Conservation (phyloP, 768 basidiomycete species). For the Hericium alpestre region DNA sequence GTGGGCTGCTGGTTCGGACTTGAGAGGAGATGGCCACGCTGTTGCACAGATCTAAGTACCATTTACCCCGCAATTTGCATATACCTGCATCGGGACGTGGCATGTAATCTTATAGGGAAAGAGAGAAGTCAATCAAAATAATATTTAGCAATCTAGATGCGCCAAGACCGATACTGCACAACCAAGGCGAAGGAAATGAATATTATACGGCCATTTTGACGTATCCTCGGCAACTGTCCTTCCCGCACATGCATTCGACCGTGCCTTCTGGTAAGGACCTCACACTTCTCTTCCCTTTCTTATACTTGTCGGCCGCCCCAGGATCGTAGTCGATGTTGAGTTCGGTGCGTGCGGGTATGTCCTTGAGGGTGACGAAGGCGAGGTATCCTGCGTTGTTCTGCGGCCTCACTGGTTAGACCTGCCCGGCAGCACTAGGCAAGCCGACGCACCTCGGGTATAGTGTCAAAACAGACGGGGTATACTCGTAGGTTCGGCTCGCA, state of each 20-base stretch:
- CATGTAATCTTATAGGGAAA: too few relatives aligned
- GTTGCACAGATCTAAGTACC: constrained; percentile 52
- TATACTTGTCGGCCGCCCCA: constrained; percentile 15
- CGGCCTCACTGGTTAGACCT: background rate
- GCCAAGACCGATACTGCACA: too few relatives aligned
- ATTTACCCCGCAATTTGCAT: background rate
- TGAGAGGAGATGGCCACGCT: constrained; percentile 81
- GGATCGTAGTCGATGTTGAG: constrained; percentile 62
- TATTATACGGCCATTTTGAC: background rate
- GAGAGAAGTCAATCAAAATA: background rate
- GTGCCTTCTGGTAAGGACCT: background rate
- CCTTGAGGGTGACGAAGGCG: constrained; percentile 39
- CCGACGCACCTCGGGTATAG: constrained; percentile 38
- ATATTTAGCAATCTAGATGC: too few relatives aligned
- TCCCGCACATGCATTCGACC: background rate
- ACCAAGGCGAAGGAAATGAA: too few relatives aligned
- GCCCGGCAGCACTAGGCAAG: background rate
- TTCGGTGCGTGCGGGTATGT: constrained; percentile 43
- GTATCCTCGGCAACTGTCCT: background rate
- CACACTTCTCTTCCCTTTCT: background rate
- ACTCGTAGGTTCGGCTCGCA: constrained; percentile 50
- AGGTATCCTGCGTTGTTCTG: constrained; percentile 55
- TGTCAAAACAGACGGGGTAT: constrained; percentile 53
- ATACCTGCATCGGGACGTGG: background rate
- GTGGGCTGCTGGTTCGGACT: constrained; percentile 94